A percentile compares a stretch with the other conserved stretches of the same genome.
Conservation (phyloP, 2,329 filamentous ascomycete species). For the Myriangium duriaei region DNA sequence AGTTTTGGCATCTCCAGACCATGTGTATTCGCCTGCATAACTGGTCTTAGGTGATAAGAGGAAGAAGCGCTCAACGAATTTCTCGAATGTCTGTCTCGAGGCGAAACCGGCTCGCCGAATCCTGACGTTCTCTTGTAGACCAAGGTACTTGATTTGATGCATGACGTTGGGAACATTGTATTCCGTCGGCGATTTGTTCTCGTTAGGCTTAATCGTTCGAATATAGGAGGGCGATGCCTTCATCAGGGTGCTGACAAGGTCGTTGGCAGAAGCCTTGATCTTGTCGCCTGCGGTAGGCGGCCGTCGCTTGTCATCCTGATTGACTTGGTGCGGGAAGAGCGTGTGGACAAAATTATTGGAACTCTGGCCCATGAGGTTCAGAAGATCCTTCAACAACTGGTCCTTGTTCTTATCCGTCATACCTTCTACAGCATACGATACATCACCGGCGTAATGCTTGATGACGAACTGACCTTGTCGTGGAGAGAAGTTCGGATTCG, state of each 20-base stretch:
- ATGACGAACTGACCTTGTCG: slow-evolving; percentile 95
- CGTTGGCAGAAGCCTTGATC: slow-evolving; percentile 89
- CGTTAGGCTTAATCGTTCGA: slow-evolving; percentile 97
- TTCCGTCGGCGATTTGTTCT: slow-evolving; percentile 91
- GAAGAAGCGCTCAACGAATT: slow-evolving; percentile 96
- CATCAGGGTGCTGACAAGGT: slow-evolving; percentile 89
- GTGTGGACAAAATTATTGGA: slow-evolving; percentile 76
- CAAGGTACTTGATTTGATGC: slow-evolving; percentile 97
- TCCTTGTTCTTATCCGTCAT: slow-evolving; percentile 99
- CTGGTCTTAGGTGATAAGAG: slow-evolving; percentile 86
- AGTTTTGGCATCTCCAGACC: slow-evolving; percentile 76
- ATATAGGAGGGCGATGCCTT: slow-evolving; percentile 97
- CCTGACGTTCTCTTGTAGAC: slow-evolving; percentile 97
- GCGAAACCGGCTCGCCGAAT: slow-evolving; percentile 94
- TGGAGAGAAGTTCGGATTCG: slow-evolving; percentile 78
- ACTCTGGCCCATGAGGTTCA: slow-evolving; percentile 75
- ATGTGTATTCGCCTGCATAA: slow-evolving; percentile 94
- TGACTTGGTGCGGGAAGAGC: slow-evolving; percentile 83
- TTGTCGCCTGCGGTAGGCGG: slow-evolving; percentile 93
- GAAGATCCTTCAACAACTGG: slow-evolving; percentile 82
- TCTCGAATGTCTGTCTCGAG: slow-evolving; percentile 93
- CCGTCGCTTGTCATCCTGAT: slow-evolving; percentile 88
- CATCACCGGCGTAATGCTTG: slow-evolving; percentile 97
- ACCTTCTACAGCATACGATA: slow-evolving; percentile 83
- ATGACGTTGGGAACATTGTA: slow-evolving; percentile 87